These are phyloP conservation scores for Solanum pimpinellifolium DNA, from an alignment of 257 asterid species.

Conservation along the genomic window DNA sequence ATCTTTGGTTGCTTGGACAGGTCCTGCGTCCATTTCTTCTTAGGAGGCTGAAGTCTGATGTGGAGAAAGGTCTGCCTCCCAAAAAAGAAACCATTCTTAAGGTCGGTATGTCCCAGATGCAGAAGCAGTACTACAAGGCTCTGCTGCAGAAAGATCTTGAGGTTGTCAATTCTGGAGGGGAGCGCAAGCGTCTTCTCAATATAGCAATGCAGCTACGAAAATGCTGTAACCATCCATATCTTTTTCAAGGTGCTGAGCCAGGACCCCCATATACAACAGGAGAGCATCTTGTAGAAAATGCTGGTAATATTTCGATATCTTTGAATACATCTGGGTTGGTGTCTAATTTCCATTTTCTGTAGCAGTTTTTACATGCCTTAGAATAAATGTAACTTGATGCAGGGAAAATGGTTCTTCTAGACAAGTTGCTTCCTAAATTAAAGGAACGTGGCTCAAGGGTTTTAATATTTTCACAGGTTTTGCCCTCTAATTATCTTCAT, in stretches of 20 bases:
- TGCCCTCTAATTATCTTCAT: background rate
- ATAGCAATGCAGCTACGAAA: slow-evolving; percentile 98
- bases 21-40: slow-evolving; percentile 97
- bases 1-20: slow-evolving; percentile 14
- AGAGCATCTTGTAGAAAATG: slow-evolving; percentile 45
- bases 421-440: slow-evolving; percentile 88
- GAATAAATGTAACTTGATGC: background rate
- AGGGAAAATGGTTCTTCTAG: slow-evolving; percentile 99
- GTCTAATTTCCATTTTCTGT: background rate
- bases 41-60: slow-evolving; percentile 95
- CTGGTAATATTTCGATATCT: slow-evolving; percentile 43
- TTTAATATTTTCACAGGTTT: slow-evolving; percentile 92
- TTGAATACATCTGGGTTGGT: background rate
- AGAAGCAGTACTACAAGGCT: slow-evolving; percentile 85
- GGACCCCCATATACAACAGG: slow-evolving; percentile 7
- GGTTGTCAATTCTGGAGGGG: slow-evolving; percentile 99
- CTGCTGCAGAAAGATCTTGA: slow-evolving; percentile 98
- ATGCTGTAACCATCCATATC: slow-evolving; percentile 97
- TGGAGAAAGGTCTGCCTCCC: slow-evolving; percentile 99
- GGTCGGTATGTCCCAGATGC: slow-evolving; percentile 99
- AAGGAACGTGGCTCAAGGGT: slow-evolving; percentile 99
- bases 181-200: slow-evolving; percentile 95
- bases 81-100: slow-evolving; percentile 97
- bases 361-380: background rate
- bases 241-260: slow-evolving; percentile 99